Percentiles rank a stretch among this genome's conserved stretches.
Evolutionary conservation across 2,329 filamentous ascomycete genomes (phyloP).

Genomic region (Trichoderma breve): DNA sequence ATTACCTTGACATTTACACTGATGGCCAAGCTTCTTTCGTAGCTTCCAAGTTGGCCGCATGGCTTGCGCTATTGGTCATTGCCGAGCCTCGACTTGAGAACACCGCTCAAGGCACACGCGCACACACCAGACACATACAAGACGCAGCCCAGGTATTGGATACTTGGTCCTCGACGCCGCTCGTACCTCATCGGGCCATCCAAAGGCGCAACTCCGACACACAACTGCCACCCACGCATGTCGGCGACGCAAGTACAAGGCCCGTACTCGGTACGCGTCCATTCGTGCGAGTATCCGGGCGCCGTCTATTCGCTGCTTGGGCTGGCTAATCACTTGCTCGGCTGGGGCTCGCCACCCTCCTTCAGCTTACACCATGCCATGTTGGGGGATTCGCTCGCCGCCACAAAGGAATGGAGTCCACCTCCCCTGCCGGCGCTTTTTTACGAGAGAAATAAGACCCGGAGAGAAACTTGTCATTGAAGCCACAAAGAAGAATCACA

Average conservation of each 20-base stretch:
- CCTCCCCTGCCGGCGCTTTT: slow-evolving; percentile 8
- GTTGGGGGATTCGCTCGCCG: slow-evolving; percentile 19
- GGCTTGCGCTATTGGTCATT: not conserved
- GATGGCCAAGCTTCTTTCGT: not conserved
- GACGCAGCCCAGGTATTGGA: not conserved
- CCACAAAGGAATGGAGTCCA: slow-evolving; percentile 18
- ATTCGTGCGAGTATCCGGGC: not conserved
- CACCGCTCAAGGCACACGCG: not conserved
- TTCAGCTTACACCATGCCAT: slow-evolving; percentile 19
- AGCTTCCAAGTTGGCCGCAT: not conserved
- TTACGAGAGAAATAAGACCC: not conserved
- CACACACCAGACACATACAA: not conserved
- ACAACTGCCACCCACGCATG: not conserved
- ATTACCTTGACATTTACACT: not conserved
- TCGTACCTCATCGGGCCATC: not conserved
- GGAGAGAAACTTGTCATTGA: not conserved
- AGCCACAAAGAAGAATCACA: not conserved
- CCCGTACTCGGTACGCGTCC: not conserved
- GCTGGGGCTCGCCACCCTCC: slow-evolving; percentile 19
- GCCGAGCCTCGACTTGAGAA: not conserved
- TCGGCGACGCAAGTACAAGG: not conserved
- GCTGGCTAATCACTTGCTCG: slow-evolving; percentile 1
- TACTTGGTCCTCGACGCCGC: not conserved
- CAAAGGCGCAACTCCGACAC: not conserved
- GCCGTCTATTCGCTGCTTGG: slow-evolving; percentile 3